Evolutionary conservation across 129 eudicot species (phyloP).

Genomic region (Tagetes erecta): DNA sequence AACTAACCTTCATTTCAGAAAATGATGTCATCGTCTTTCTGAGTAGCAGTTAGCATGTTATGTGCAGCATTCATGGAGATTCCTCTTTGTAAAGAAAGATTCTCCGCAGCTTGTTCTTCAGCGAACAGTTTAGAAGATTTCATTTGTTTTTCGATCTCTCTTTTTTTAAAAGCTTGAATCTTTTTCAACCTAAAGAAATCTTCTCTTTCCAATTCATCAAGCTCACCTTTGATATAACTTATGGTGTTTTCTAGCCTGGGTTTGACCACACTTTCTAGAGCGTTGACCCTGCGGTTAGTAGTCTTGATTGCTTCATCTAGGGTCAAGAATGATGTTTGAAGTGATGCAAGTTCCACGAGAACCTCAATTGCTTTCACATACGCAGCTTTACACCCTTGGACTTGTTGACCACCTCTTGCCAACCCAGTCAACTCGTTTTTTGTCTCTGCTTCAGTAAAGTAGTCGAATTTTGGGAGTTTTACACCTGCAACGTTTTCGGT

Average conservation of each 20-base stretch:
- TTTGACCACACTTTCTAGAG: slow-evolving; percentile 86
- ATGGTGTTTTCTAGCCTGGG: slow-evolving; percentile 82
- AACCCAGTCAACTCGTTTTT: slow-evolving; percentile 86
- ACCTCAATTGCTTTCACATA: slow-evolving; percentile 86
- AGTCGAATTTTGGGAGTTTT: slow-evolving; percentile 81
- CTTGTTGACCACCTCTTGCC: slow-evolving; percentile 95
- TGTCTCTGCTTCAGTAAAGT: slow-evolving; percentile 72
- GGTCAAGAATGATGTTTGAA: slow-evolving; percentile 87
- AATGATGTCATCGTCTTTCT: slow-evolving; percentile 78
- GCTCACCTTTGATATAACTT: slow-evolving; percentile 75
- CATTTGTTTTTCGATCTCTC: slow-evolving; percentile 68
- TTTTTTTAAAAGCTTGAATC: slow-evolving; percentile 79
- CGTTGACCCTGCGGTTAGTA: slow-evolving; percentile 93
- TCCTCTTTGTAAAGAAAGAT: slow-evolving; percentile 62
- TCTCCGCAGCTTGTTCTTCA: slow-evolving; percentile 58
- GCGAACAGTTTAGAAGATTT: slow-evolving; percentile 55
- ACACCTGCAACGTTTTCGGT: slow-evolving; percentile 87
- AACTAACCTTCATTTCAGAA: slow-evolving; percentile 60
- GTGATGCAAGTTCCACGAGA: slow-evolving; percentile 91
- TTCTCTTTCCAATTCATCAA: slow-evolving; percentile 88
- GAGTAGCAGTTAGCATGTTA: slow-evolving; percentile 46
- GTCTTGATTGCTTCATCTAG: slow-evolving; percentile 95
- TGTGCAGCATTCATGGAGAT: slow-evolving; percentile 53
- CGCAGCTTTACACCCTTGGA: slow-evolving; percentile 76
- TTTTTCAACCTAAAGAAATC: slow-evolving; percentile 91